Base-by-base conservation (phyloP, 1,284 basidiomycete species). In the Sporisorium reilianum region DNA sequence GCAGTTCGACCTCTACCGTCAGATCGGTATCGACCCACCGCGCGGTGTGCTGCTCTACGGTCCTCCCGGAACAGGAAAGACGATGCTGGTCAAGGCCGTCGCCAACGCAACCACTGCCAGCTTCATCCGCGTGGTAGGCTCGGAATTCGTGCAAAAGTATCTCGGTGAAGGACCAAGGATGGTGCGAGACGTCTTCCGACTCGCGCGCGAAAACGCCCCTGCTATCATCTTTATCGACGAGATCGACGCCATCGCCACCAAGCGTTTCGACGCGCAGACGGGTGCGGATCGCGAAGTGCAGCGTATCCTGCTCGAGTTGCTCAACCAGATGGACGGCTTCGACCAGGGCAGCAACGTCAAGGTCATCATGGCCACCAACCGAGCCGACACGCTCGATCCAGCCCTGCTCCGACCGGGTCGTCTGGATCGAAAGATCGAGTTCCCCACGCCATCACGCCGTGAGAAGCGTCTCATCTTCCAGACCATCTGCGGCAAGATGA, bases 241-340 rank as follows among this genome's bases (percentile, higher is more conserved):
- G 85, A 95, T 99, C 72, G 97, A 99, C 82, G 97, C 97, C 22
- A 99, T 99, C 84, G 97, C 97, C 5, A 99, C 97, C 41, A 99
- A 99, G 87, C 95, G 97, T 85, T 99, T 99, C 87, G 97, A 99
- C 83, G 97, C 97, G 4, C 97, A 99, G 86, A 99, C 97, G 1
- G 97, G 97, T 83, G 97, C 97, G 14, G 97, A 99, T 87, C 90
- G 97, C 78, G 97, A 99, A 87, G 97, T 99, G 20, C 97, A 99
- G 86, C 94, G 97, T 87, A 99, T 99, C 84, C 86, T 99, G 75
- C 90, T 99, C n/a, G 97, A 99, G 85, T 87, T 99, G 68, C 88
- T 99, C 69, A 99, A 97, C 85, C 97, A 99, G 85, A 99, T 99
- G 97, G 97, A 99, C 82, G 97, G 97, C 75, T 99, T 99, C 87